Base-by-base conservation (phyloP, 129 eudicot species). In the Chrysanthemum lavandulifolium region DNA sequence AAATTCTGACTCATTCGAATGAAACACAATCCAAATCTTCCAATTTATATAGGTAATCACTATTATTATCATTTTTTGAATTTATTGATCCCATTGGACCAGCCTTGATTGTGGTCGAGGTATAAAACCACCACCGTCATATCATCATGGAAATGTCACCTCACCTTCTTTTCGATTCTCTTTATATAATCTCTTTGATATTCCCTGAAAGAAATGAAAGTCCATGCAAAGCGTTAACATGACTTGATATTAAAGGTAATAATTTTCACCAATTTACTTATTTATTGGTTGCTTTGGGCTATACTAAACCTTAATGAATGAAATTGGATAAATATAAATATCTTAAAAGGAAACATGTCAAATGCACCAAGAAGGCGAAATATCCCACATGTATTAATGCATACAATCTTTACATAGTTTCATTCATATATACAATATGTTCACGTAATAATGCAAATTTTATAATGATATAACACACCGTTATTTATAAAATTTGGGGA, bases 81-180 rank as follows among this genome's bases (percentile, higher is more conserved):
- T 71, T 77, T 84, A 61, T 67, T 76, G 63, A 56, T 69, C 31
- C 73, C 79, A 43, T 29, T 52, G 14, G 81, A 65, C 73, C 86
- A 81, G 25, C 84, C 86, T 48, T 68, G 78, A 61, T 56, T 81
- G 57, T 77, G 72, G 70, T 87, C 96, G 3, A 90, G 83, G 81
- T 84, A 90, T 56, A 87, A 23, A 21, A 90, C 91, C 71, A 90
- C 82, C 63, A 87, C 91, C 1, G 96, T 80, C 9, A 90, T 87
- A 75, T 90, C 96, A 65, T 90, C 96, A 13, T 90, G 96, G 48
- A 86, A 76, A 72, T 81, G 88, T 55, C 96, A 89, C 78, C 96
- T 82, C 54, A 76, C 82, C 21, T 93, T 93, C 81, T 79, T 85
- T 71, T 85, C 91, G 15, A 90, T 74, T 69, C 84, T 85, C 79